These are phyloP conservation scores for Phaffia rhodozyma DNA, from an alignment of 1,284 basidiomycete species.

Conservation along the genomic window DNA sequence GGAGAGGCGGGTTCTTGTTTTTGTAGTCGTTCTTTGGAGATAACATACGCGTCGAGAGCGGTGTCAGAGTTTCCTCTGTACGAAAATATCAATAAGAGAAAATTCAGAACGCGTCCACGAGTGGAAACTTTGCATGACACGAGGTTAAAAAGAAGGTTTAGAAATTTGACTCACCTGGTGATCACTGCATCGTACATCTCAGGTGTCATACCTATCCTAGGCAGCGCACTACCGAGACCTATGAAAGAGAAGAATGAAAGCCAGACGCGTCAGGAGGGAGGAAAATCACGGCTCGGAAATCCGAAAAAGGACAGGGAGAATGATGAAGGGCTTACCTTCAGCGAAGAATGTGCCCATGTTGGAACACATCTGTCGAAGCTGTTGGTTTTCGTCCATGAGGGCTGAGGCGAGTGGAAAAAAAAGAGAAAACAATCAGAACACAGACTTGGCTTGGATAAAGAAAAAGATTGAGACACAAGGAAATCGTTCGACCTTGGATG, in stretches of 20 bases:
- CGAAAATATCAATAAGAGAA: background rate
- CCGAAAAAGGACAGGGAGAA: background rate
- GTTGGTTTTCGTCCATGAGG: conserved; percentile 9
- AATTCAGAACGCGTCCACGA: background rate
- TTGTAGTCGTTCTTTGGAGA: conserved; percentile 14
- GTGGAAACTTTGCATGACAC: background rate
- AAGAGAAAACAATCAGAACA: too few species aligned
- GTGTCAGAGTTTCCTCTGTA: conserved; percentile 3
- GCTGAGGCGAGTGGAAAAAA: background rate
- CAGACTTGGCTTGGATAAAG: background rate
- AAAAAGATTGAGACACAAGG: background rate
- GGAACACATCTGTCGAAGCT: conserved; percentile 8
- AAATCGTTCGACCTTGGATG: conserved; percentile 3
- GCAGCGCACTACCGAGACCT: background rate
- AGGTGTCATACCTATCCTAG: conserved; percentile 3
- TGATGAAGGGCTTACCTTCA: background rate
- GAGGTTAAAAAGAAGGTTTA: background rate
- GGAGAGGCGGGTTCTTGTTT: background rate
- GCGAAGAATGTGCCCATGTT: conserved; percentile 9
- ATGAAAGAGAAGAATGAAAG: background rate
- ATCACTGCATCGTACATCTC: conserved; percentile 14
- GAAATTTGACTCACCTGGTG: background rate
- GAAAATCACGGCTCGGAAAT: too few species aligned
- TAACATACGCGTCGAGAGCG: conserved; percentile 15
- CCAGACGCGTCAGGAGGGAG: background rate